phyloP scores from a whole-genome alignment of 129 eudicot genomes.

The Mikania micrantha region DNA sequence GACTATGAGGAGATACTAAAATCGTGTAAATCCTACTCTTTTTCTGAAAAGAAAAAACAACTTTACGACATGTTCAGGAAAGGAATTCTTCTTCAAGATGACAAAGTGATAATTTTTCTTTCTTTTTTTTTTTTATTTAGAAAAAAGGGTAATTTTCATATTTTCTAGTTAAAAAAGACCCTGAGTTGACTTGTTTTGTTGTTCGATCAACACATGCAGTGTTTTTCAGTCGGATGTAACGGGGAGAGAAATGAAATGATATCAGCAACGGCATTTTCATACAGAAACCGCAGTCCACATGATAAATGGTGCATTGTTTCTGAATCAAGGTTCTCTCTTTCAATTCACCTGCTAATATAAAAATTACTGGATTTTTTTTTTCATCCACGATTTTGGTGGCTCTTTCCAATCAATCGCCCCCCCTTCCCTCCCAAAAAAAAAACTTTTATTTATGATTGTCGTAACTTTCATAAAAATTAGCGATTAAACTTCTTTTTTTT shows the following conservation, averaged over 20 bases:
- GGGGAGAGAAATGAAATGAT: constrained; percentile 8
- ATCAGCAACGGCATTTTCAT: constrained; percentile 9
- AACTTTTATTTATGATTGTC: no score
- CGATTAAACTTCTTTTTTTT: no score
- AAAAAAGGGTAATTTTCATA: no score
- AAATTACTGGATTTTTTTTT: no score
- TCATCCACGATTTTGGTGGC: no score
- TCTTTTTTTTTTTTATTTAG: background rate
- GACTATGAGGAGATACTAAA: background rate
- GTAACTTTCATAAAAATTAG: no score
- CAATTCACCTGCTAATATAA: no score
- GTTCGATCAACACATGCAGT: background rate
- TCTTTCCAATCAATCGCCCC: no score
- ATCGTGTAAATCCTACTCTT: background rate
- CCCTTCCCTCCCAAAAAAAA: no score
- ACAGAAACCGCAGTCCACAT: background rate
- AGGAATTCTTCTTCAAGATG: constrained; percentile 15
- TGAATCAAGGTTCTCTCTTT: constrained; percentile 19
- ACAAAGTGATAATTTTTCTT: background rate
- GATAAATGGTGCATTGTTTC: background rate
- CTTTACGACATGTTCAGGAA: background rate
- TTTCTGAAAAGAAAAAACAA: background rate
- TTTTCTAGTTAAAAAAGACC: background rate
- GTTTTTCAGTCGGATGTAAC: background rate
- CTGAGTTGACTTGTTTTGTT: background rate